A percentile compares a stretch with the other conserved stretches of the same genome.
These are phyloP conservation scores for Tulasnella calospora DNA, from an alignment of 768 basidiomycete genomes.

Conservation along the genomic window DNA sequence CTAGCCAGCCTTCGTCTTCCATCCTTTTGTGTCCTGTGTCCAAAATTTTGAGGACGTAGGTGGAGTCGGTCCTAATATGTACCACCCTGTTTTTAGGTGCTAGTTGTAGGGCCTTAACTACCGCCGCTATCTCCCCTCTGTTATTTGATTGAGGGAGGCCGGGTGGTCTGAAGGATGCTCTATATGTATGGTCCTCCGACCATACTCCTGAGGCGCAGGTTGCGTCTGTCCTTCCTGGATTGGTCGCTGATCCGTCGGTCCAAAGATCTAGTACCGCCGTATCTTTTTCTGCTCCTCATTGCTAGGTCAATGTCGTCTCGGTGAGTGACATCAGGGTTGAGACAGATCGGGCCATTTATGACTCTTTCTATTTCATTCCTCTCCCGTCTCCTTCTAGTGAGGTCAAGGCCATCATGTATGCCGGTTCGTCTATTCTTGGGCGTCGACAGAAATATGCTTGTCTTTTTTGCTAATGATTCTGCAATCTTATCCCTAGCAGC, in stretches of 20 bases:
- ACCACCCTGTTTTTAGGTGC: too few species aligned
- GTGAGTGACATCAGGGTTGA: not conserved
- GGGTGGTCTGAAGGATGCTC: not conserved
- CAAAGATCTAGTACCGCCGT: not conserved
- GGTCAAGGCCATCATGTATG: not conserved
- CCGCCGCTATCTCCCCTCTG: constrained; percentile 18
- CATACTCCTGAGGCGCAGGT: not conserved
- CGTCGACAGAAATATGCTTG: not conserved
- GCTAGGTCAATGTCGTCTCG: not conserved
- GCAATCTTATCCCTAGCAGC: not conserved
- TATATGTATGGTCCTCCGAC: not conserved
- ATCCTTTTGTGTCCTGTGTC: too few species aligned
- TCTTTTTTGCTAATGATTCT: not conserved
- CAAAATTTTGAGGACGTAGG: too few species aligned
- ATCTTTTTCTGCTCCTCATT: not conserved
- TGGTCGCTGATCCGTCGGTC: not conserved
- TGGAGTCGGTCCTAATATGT: too few species aligned
- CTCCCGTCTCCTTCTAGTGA: not conserved
- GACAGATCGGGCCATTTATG: not conserved
- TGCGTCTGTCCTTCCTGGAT: not conserved
- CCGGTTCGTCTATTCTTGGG: not conserved
- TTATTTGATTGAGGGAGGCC: constrained; percentile 4
- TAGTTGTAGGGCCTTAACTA: too few species aligned
- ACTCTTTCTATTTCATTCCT: not conserved
- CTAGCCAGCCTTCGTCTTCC: too few species aligned